phyloP scores from a whole-genome alignment of 306 rosid species.

The Cyamopsis tetragonoloba region DNA sequence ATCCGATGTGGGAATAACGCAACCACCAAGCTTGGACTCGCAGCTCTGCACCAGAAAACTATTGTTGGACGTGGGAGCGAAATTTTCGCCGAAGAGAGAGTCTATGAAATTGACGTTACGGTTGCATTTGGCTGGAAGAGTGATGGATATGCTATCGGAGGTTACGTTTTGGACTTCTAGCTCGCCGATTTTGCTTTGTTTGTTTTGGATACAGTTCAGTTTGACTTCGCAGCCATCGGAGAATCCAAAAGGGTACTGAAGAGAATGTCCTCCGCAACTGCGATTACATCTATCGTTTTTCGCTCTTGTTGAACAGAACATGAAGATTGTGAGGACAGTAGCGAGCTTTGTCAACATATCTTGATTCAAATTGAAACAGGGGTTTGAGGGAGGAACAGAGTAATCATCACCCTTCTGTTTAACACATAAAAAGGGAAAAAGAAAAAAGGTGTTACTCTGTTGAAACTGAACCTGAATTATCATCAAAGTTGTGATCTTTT shows the following conservation, averaged over 20 bases:
- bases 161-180: constrained; percentile 48
- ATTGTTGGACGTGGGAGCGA: constrained; percentile 43
- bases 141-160: constrained; percentile 43
- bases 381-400: constrained; percentile 10
- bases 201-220: constrained; percentile 28
- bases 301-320: constrained; percentile 31
- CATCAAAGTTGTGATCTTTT: neutral
- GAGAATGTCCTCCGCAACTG: constrained; percentile 32
- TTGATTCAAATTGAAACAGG: constrained; percentile 6
- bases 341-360: constrained; percentile 36
- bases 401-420: constrained; percentile 42
- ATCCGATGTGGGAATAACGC: constrained; percentile 30
- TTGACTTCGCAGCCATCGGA: constrained; percentile 33
- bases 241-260: constrained; percentile 72
- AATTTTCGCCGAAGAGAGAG: constrained; percentile 35
- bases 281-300: neutral
- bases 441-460: neutral
- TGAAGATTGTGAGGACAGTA: constrained; percentile 27
- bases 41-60: constrained; percentile 52
- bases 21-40: neutral
- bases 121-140: constrained; percentile 43
- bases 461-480: neutral
- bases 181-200: constrained; percentile 25
- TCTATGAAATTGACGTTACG: constrained; percentile 12
- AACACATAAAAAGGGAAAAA: neutral